Evolutionary conservation across 2,329 filamentous ascomycete genomes (phyloP), one percentile per base, ranked within the genome.

Genomic region (Beauveria pseudobassiana): DNA sequence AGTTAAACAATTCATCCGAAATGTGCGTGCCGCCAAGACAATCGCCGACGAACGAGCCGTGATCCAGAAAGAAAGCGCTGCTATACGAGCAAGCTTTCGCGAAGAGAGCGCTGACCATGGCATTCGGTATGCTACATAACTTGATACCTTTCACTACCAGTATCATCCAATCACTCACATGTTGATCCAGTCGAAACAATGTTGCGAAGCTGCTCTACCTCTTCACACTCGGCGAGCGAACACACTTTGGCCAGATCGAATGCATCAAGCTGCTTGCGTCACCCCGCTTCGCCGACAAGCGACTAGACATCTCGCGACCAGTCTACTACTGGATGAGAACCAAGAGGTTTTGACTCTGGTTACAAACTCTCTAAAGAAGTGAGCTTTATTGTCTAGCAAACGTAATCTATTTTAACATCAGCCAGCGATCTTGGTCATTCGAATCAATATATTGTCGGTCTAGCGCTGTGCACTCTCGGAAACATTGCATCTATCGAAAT

Each of bases 1-100:
- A 98, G 95, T 99, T 75, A 99, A 99, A 81, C 95, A 98, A 80
- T 99, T 99, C 79, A 99, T 99, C 77, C 93, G 95, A 74, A 98
- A 97, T 78, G 95, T 99, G 74, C 91, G 95, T 75, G 93, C 95
- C 64, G 92, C 95, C 64, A 99, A 99, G 81, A 99, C 95, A 42
- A 97, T 99, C 73, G 96, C 96, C 74, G 95, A 99, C 78, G 95
- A 99, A 80, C 87, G 95, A 73, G 93, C 95, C 58, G 95, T 99
- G 62, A 96, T 99, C 66, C 95, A 98, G 72, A 99, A 99, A 78
- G 95, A 99, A 80, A 99, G 95, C 77, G 95, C 95, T 63, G 91
- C 93, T 53, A 99, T 99, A 73, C 86, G 95, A 77, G 92, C 95
- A 68, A 98, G 93, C 78, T 99, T 99, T 75, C 87, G 95, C 72